phyloP scores from a whole-genome alignment of 1,284 basidiomycete genomes.

The Naganishia sp. region DNA sequence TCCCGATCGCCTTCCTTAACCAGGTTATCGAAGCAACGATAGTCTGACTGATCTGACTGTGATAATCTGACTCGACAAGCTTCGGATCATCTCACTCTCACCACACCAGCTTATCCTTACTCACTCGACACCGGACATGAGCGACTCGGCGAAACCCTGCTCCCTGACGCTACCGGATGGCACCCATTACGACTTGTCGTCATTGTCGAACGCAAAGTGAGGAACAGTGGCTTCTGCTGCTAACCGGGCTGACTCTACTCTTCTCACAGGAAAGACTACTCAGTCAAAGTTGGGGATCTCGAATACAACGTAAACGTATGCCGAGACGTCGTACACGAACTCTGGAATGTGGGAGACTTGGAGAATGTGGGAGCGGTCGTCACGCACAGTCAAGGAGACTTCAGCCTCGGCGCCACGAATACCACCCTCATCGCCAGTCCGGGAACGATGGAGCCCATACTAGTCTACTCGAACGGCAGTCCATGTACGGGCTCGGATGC shows the following conservation, averaged over 20 bases:
- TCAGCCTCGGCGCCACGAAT: conserved; percentile 46
- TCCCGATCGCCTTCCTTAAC: no score
- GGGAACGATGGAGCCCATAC: conserved; percentile 11
- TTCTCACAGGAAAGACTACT: conserved; percentile 26
- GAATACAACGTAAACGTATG: conserved; percentile 52
- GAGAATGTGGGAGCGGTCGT: conserved; percentile 47
- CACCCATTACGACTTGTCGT: conserved; percentile 50
- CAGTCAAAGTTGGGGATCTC: conserved; percentile 36
- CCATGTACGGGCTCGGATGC: conserved; percentile 3
- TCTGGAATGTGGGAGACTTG: conserved; percentile 48
- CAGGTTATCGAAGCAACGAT: conserved; percentile 56
- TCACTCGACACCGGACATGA: conserved; percentile 56
- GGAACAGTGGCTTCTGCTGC: not conserved
- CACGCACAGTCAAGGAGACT: conserved; percentile 42
- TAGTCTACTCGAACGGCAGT: conserved; percentile 20
- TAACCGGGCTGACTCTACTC: not conserved
- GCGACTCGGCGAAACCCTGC: conserved; percentile 52
- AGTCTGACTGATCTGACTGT: no score
- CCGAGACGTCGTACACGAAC: conserved; percentile 47
- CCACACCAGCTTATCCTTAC: no score
- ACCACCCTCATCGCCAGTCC: conserved; percentile 14
- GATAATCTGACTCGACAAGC: no score
- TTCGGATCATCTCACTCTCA: no score
- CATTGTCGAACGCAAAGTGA: conserved; percentile 37
- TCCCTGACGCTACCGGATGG: conserved; percentile 47